Base-by-base conservation (phyloP, 768 basidiomycete species). In the Heimioporus sp. region DNA sequence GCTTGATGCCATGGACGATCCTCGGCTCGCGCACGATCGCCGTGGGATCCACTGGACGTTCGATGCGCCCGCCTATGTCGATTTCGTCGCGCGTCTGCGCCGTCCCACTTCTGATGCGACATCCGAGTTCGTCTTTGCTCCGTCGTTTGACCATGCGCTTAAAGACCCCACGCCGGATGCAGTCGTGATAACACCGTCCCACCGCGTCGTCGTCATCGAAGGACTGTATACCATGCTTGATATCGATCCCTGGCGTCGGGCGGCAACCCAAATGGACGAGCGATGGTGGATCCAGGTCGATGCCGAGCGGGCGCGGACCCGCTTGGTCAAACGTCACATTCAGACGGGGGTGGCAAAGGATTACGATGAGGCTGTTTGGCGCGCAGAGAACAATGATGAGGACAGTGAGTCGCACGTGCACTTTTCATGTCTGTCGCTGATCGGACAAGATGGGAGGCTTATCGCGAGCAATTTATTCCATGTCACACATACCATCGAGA, bases 1-100 rank as follows among this genome's bases (percentile, higher is more conserved):
- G 56, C 80, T 98, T 24, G 90, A 90, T 61, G 63, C 72, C 19
- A 79, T 94, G 64, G 81, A 83, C 13, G 84, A 97, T 65, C 86
- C 93, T 0, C 75, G 79, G 47, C 78, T 84, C 37, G 92, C 94
- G 0, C 83, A 87, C 58, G 86, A 86, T 52, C 70, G 91, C 42
- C 81, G 94, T 19, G 95, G 95, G 3, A 85, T 79, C 13, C 89
- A 93, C 58, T 96, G 92, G 88, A 97, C 94, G 2, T 98, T 98
- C 62, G 86, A 97, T 58, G 83, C 80, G 6, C 57, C 66, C n/a
- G 74, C 76, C 21, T 97, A 93, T 67, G 78, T 83, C 48, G 61
- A 74, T 0, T 95, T 95, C 59, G 71, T 94, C 12, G 70, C 69
- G 15, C 64, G 73, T 12, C 71, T 97, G 10, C 80, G 82, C 17